Conservation (phyloP, 2,329 filamentous ascomycete species). For the Stagonosporopsis vannaccii region DNA sequence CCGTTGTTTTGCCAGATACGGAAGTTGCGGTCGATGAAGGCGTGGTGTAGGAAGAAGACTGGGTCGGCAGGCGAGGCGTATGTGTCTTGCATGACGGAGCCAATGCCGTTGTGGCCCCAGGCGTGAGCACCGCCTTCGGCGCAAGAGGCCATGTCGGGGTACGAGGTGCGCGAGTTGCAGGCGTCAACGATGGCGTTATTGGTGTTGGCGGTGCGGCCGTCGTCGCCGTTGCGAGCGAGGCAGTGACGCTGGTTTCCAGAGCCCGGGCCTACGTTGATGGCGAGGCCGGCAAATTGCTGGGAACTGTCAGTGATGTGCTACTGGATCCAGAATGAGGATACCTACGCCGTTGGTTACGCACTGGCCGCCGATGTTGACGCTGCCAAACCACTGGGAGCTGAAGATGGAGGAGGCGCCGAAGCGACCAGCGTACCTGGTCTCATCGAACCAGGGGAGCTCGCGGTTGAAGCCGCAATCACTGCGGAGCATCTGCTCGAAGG, state of each 20-base stretch:
- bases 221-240: slow-evolving; percentile 39
- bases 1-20: slow-evolving; percentile 54
- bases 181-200: slow-evolving; percentile 36
- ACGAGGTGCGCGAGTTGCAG: slow-evolving; percentile 35
- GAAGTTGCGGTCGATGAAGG: slow-evolving; percentile 58
- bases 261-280: slow-evolving; percentile 42
- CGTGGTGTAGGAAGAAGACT: slow-evolving; percentile 51
- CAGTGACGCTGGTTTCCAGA: slow-evolving; percentile 38
- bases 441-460: slow-evolving; percentile 50
- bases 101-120: slow-evolving; percentile 48
- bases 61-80: slow-evolving; percentile 45
- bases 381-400: slow-evolving; percentile 37
- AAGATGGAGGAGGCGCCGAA: slow-evolving; percentile 43
- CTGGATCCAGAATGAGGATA: neutral
- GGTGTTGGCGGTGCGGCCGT: slow-evolving; percentile 33
- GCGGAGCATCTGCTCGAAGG: slow-evolving; percentile 52
- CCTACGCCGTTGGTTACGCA: slow-evolving; percentile 47
- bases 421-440: slow-evolving; percentile 42
- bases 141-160: slow-evolving; percentile 36
- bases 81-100: slow-evolving; percentile 44
- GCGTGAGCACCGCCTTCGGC: slow-evolving; percentile 42
- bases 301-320: slow-evolving; percentile 7
- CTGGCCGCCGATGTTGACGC: slow-evolving; percentile 31
- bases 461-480: slow-evolving; percentile 53
- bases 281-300: slow-evolving; percentile 44